Base-by-base conservation (phyloP, 345 rosid species). In the Linum tenue region DNA sequence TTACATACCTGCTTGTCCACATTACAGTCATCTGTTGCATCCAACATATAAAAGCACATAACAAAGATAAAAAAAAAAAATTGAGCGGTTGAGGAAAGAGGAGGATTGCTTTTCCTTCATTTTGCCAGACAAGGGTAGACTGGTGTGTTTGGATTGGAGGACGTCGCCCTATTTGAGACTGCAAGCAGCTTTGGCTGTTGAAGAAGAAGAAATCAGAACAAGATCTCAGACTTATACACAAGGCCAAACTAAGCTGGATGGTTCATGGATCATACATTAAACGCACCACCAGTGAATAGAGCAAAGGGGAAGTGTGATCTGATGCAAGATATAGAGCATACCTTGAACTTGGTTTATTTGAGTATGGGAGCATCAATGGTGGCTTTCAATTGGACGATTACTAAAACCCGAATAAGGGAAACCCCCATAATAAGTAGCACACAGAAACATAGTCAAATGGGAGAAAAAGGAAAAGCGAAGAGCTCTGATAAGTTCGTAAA, bases 171-270 rank as follows among this genome's bases (percentile, higher is more conserved):
- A 36, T 36, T 57, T 3, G 60, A 57, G 17, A 57, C 60, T 7
- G 60, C 60, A 57, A 57, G 37, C 60, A 57, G 17, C 60, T 57
- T 57, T 4, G 60, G 60, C 60, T 57, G 37, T 57, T 57, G 17
- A 9, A 7, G 2, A 56, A 56, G 16, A 11, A 16, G 35, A 57
- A 22, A 7, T 15, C 37, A 8, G 51, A 44, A 44, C 8, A 44
- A 44, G 14, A 9, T 48, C 53, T 48, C 53, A 48, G 53, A 15
- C 53, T 48, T 15, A 15, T 9, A 48, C 14, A 48, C 44, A 12
- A 48, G 53, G 14, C 14, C 14, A 15, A 9, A 9, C 53, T 9
- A 9, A 5, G 50, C 10, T 48, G 14, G 14, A 48, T 48, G 53
- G 3, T 1, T 48, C 53, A 9, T 0, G 9, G 53, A 48, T 48